Evolutionary conservation across 2,329 filamentous ascomycete species (phyloP).

Genomic region (Microdochium trichocladiopsis): DNA sequence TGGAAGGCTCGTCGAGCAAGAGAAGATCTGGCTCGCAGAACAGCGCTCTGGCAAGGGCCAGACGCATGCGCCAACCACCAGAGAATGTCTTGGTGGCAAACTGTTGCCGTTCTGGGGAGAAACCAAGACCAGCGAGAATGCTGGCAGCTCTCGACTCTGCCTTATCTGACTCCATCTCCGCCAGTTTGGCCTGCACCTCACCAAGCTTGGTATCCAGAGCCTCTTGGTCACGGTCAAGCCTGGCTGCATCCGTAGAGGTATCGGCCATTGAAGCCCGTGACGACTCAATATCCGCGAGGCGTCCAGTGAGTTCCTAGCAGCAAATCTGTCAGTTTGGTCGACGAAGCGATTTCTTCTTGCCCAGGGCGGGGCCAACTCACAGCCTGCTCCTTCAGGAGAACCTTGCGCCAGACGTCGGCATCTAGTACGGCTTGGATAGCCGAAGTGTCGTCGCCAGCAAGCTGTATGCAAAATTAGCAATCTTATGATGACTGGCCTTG

Average conservation of each 20-base stretch:
- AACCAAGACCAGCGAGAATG: conserved; percentile 93
- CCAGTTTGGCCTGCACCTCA: conserved; percentile 84
- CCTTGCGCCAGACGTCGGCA: conserved; percentile 97
- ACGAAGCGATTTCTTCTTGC: too few relatives aligned
- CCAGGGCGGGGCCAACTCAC: too few relatives aligned
- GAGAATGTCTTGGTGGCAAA: conserved; percentile 96
- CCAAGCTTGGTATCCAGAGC: conserved; percentile 84
- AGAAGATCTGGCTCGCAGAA: conserved; percentile 97
- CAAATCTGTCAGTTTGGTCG: conserved; percentile 19
- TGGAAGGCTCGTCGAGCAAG: conserved; percentile 96
- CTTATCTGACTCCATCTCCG: conserved; percentile 99
- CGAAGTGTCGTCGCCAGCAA: conserved; percentile 90
- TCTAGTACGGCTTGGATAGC: conserved; percentile 93
- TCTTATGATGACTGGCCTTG: neutral
- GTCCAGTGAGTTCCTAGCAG: conserved; percentile 64
- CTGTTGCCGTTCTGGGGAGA: conserved; percentile 88
- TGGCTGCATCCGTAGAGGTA: conserved; percentile 81
- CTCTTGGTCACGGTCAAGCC: conserved; percentile 80
- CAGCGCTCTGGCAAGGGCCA: conserved; percentile 86
- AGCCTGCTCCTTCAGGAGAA: conserved; percentile 81
- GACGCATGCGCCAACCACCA: conserved; percentile 98
- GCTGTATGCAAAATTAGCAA: conserved; percentile 39
- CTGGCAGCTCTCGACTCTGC: conserved; percentile 92
- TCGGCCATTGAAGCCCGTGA: conserved; percentile 79
- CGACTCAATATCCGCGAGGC: conserved; percentile 69